Evolutionary conservation across 1,284 basidiomycete genomes (phyloP), one percentile per base, ranked within the genome.

Genomic region (Ganoderma resinaceum): DNA sequence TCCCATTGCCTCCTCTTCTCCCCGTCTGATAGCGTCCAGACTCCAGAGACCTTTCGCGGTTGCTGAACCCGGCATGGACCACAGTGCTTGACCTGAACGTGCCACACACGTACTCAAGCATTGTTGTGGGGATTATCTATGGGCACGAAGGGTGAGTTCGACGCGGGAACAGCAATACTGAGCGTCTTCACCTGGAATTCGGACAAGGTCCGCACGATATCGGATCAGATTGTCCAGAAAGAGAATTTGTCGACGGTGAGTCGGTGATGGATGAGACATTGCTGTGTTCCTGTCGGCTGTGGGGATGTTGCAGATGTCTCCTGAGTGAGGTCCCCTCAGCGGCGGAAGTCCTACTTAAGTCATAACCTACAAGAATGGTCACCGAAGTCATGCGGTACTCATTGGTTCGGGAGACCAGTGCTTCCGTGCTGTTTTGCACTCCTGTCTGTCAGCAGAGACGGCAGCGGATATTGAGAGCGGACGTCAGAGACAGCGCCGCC

Each of bases 331-430:
- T 16, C 9, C 9, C 40, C 4, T 55, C 26, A 53, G 52, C 16
- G 29, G n/a, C n/a, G n/a, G n/a, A n/a, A n/a, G n/a, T n/a, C n/a
- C n/a, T n/a, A n/a, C n/a, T n/a, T n/a, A 18, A 55, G 16, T 31
- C 52, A 18, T 31, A 31, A 7, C 1, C 16, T 7, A 26, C 8
- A 26, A 20, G 49, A 12, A 33, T 55, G 52, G 11, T 55, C 29
- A 33, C 52, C 52, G 52, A 31, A 29, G 52, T 55, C 29, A 31
- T 29, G 52, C 3, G 52, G 6, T 31, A 18, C 29, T 31, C 23
- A 26, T 49, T n/a, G 23, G 9, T 46, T 23, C 52, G 31, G 52
- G 52, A 53, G 12, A 31, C 72, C 52, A 80, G 80, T 59, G 84
- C 5, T 31, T 18, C 52, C 7, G 52, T 16, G 16, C 29, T 31